Base-by-base conservation (phyloP, 345 rosid genomes). In the Eutrema japonicum region DNA sequence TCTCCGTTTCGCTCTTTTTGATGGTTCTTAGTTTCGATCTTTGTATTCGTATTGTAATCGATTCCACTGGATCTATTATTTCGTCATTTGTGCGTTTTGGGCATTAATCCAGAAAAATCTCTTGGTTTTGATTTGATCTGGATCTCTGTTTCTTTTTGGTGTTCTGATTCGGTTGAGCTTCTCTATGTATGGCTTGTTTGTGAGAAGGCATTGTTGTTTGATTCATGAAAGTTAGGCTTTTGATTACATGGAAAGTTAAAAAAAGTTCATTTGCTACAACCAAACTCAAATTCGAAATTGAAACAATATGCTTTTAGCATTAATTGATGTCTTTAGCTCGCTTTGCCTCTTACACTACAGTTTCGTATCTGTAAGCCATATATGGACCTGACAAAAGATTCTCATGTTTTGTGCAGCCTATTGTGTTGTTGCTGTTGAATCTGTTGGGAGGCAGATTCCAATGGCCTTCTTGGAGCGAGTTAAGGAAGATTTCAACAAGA, bases 371-470 rank as follows among this genome's bases (percentile, higher is more conserved):
- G 70, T 35, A 18, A 32, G 53, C 11, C 8, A 18, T 18, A 35
- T 2, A 35, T 64, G 66, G 37, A 73, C 10, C 27, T 57, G 72
- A 57, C 0, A 26, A 51, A 22, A 42, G 10, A 5, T 13, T 14
- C 2, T 46, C 66, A 13, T 50, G 51, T 45, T 33, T 53, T 70
- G 64, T 79, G 83, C 77, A 94, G 98, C 95, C 33, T 91, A 85
- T 79, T 94, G 96, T 53, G 91, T 94, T 57, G 98, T 94, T 67
- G 98, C 98, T 7, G 80, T 81, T 79, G 97, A 92, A 73, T 77
- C 97, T 74, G 96, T 89, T 62, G 96, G 96, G 55, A 88, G 93
- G 43, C 89, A 91, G 82, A 75, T 92, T 79, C 91, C 98, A 32
- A 94, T 94, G 81, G 98, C 92, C 14, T 88, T 86, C 73, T 70